Evolutionary conservation across 306 rosid genomes (phyloP), one percentile per base, ranked within the genome.

Genomic region (Gastrolobium villosum): DNA sequence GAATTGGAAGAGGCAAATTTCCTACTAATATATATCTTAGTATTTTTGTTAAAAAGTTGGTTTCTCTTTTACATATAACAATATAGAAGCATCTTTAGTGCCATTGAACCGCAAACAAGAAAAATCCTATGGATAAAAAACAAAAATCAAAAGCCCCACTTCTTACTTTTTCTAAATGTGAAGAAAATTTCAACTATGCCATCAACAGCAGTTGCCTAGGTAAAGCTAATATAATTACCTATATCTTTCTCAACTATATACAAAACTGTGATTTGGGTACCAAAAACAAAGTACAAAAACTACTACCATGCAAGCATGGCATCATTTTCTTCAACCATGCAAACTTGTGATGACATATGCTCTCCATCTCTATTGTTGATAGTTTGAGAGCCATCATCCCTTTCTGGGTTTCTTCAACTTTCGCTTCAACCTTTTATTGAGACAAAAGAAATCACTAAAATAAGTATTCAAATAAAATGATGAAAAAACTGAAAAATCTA

Each of bases 361-460:
- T 61, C 65, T 62, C 60, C 65, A 50, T 36, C 59, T 61, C 72
- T 55, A 44, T 45, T 39, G 46, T 50, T 40, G 41, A 13, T 28
- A 55, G 65, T 45, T 61, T 7, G 34, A 56, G 65, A 87, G 71
- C 57, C 70, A 74, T 70, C 88, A 82, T 49, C 83, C 28, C 68
- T 86, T 80, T 41, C 57, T 70, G 44, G 81, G 83, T 86, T 88
- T 88, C 86, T 87, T 89, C 83, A 81, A 81, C 84, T 53, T 89
- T 67, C 83, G 71, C 82, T 85, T 89, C 15, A 86, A 71, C 87
- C 85, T 86, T 82, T 69, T 77, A 65, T 86, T 84, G 92, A 64
- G 61, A 77, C 36, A 66, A 78, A 77, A 39, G 49, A 70, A 28
- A 52, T 40, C 68, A 84, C 52, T 55, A 79, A 48, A 70, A 65